A percentile compares a stretch with the other conserved stretches of the same genome.
These are phyloP conservation scores for Phytophthora rubi DNA, from an alignment of 352 stramenopile genomes.

Conservation along the genomic window DNA sequence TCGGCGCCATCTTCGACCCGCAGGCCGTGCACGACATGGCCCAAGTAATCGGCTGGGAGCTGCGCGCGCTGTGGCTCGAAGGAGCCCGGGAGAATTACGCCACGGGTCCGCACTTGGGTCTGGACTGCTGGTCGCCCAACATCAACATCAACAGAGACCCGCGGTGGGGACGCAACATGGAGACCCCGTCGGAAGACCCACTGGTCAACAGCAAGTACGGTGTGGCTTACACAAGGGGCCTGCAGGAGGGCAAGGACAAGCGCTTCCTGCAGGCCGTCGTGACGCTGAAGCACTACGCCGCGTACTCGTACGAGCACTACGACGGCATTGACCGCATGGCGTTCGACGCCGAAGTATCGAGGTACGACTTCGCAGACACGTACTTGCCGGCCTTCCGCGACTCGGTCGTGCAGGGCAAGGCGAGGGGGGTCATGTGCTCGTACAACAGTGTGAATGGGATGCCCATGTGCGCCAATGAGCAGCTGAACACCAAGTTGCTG, in stretches of 20 bases:
- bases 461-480: conserved; percentile 89
- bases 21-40: conserved; percentile 78
- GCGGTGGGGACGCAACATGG: conserved; percentile 92
- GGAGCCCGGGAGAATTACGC: conserved; percentile 68
- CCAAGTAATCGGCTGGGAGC: conserved; percentile 82
- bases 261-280: conserved; percentile 81
- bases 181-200: conserved; percentile 94
- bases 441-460: conserved; percentile 96
- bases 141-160: conserved; percentile 96
- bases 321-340: conserved; percentile 67
- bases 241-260: conserved; percentile 79
- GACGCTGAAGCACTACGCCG: conserved; percentile 94
- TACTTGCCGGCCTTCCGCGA: conserved; percentile 88
- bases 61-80: conserved; percentile 75
- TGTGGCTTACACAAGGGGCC: conserved; percentile 82
- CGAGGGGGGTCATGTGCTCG: conserved; percentile 94
- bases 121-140: conserved; percentile 94
- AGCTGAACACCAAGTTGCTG: conserved; percentile 69
- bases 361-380: conserved; percentile 92
- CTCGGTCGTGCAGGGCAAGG: conserved; percentile 77
- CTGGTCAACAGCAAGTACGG: conserved; percentile 88
- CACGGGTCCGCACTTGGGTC: conserved; percentile 62
- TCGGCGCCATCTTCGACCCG: conserved; percentile 89
- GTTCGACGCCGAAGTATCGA: conserved; percentile 89
- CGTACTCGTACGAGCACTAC: conserved; percentile 89